Conservation (phyloP, 257 asterid species). For the Ligustrum vulgare region DNA sequence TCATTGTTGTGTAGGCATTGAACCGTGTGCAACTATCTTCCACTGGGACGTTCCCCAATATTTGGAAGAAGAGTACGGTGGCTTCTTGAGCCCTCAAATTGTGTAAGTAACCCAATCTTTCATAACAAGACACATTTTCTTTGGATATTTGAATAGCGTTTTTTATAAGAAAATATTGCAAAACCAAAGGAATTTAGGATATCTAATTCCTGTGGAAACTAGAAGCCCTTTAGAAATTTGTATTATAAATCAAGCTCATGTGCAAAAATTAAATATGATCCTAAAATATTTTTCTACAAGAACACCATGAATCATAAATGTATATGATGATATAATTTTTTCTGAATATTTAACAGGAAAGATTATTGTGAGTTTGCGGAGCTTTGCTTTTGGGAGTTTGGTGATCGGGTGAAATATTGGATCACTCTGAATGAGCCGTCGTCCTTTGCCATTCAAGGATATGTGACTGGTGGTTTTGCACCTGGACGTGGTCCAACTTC, state of each 20-base stretch:
- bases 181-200: neutral
- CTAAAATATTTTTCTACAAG: no score
- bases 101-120: slow-evolving; percentile 22
- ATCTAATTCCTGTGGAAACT: neutral
- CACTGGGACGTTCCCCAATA: slow-evolving; percentile 45
- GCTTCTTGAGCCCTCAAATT: slow-evolving; percentile 29
- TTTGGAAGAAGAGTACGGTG: slow-evolving; percentile 37
- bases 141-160: neutral
- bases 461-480: slow-evolving; percentile 11
- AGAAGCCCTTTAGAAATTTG: neutral
- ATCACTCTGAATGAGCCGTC: slow-evolving; percentile 42
- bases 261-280: no score
- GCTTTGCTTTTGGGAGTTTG: slow-evolving; percentile 46
- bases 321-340: neutral
- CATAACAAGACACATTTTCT: no score
- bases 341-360: slow-evolving; percentile 10
- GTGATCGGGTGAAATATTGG: slow-evolving; percentile 46
- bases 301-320: no score
- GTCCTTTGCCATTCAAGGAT: slow-evolving; percentile 17
- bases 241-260: neutral
- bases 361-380: slow-evolving; percentile 40
- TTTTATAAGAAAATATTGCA: neutral
- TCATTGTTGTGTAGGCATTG: slow-evolving; percentile 15
- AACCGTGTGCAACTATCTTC: slow-evolving; percentile 33
- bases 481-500: slow-evolving; percentile 25